These are phyloP conservation scores for Xylaria sp. DNA, from an alignment of 2,329 filamentous ascomycete species.

Conservation along the genomic window DNA sequence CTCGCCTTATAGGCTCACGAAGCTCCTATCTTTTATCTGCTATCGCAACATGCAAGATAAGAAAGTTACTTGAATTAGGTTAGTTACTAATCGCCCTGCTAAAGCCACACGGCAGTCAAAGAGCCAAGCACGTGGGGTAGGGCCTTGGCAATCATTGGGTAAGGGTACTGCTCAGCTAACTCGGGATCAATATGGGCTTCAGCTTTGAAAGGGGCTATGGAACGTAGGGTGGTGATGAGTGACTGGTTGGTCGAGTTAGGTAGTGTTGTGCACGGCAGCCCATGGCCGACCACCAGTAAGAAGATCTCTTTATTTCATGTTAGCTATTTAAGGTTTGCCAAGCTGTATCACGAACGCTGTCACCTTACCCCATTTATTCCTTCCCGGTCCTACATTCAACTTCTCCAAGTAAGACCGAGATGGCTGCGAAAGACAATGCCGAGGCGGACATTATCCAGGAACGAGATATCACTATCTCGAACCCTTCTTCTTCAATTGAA, in stretches of 20 bases:
- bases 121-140: conserved; percentile 14
- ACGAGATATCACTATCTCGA: conserved; percentile 6
- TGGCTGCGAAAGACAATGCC: conserved; percentile 11
- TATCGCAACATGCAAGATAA: too few species aligned
- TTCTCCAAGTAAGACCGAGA: conserved; percentile 6
- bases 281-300: not conserved
- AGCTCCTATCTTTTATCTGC: too few species aligned
- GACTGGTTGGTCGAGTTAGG: not conserved
- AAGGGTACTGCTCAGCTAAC: not conserved
- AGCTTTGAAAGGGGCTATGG: not conserved
- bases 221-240: not conserved
- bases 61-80: too few species aligned
- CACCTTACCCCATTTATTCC: not conserved
- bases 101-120: not conserved
- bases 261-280: not conserved
- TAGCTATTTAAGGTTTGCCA: not conserved
- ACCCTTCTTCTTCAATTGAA: conserved; percentile 15
- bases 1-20: too few species aligned
- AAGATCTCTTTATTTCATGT: not conserved
- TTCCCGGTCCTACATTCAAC: not conserved
- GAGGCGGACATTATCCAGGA: conserved; percentile 13
- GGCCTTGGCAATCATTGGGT: conserved; percentile 21
- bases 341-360: not conserved
- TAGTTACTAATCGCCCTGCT: too few species aligned
- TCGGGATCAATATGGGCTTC: not conserved